Evolutionary conservation across 1,284 basidiomycete species (phyloP).

Genomic region (Melanopsichium pennsylvanicum): DNA sequence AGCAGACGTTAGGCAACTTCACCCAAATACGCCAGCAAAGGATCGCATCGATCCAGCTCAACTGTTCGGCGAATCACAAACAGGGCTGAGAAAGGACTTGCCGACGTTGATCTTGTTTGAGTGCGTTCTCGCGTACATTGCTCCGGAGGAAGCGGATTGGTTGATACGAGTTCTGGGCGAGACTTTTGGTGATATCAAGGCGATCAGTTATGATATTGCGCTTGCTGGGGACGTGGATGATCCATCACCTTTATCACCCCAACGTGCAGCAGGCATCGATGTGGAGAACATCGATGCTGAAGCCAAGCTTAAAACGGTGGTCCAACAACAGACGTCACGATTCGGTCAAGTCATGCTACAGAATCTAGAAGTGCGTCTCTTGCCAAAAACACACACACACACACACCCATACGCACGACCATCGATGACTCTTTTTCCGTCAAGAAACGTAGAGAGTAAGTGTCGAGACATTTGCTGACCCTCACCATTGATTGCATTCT

Average conservation of each 20-base stretch:
- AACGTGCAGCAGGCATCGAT: background rate
- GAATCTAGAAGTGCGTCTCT: conserved; percentile 56
- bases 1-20: conserved; percentile 23
- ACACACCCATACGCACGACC: no score
- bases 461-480: no score
- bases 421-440: no score
- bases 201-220: conserved; percentile 62
- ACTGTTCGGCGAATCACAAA: conserved; percentile 16
- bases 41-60: conserved; percentile 7
- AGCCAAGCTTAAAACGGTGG: background rate
- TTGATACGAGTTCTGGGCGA: conserved; percentile 34
- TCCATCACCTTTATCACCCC: background rate
- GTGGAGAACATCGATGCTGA: no score
- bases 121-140: conserved; percentile 62
- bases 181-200: conserved; percentile 11
- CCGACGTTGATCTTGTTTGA: conserved; percentile 63
- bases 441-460: no score
- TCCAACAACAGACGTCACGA: conserved; percentile 8
- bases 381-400: no score
- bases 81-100: conserved; percentile 12
- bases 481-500: background rate
- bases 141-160: conserved; percentile 32
- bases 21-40: conserved; percentile 8
- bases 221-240: conserved; percentile 43
- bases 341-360: conserved; percentile 64